A percentile compares a stretch with the other conserved stretches of the same genome.
Evolutionary conservation across 2,329 filamentous ascomycete genomes (phyloP).

Genomic region (Davidsoniella eucalypti): DNA sequence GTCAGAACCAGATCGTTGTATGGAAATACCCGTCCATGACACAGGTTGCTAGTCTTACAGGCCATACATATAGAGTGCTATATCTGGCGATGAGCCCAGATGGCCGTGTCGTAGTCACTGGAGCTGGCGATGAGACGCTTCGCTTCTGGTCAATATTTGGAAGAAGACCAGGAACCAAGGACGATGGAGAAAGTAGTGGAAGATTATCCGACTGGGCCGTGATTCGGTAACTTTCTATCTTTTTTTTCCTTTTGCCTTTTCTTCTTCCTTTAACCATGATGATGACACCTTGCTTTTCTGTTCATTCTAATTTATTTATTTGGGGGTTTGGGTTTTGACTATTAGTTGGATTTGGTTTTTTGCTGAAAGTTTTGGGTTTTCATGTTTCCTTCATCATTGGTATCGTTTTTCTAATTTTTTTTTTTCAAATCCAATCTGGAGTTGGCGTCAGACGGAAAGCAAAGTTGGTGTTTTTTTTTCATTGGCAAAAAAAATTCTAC

Average conservation of each 20-base stretch:
- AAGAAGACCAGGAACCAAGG: constrained; percentile 55
- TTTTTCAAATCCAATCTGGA: too few species aligned
- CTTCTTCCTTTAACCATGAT: background rate
- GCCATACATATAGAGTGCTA: constrained; percentile 89
- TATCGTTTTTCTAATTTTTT: background rate
- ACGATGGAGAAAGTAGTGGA: constrained; percentile 46
- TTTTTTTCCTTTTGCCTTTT: too few species aligned
- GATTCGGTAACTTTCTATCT: constrained; percentile 40
- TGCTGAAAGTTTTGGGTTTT: too few species aligned
- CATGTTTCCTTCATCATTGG: background rate
- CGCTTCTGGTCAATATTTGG: constrained; percentile 96
- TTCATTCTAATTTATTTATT: background rate
- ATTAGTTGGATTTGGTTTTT: too few species aligned
- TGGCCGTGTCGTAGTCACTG: constrained; percentile 83
- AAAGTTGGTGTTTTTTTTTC: too few species aligned
- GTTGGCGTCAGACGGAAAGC: too few species aligned
- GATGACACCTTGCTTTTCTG: background rate
- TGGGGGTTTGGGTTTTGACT: background rate
- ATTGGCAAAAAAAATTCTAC: too few species aligned
- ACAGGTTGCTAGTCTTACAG: constrained; percentile 85
- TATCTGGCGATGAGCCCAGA: constrained; percentile 97
- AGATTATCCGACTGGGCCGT: constrained; percentile 66
- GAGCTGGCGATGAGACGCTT: constrained; percentile 88
- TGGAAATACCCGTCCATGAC: constrained; percentile 99
- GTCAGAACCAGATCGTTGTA: constrained; percentile 95